phyloP scores from a whole-genome alignment of 352 stramenopile species.

The Globisporangium alternatum region DNA sequence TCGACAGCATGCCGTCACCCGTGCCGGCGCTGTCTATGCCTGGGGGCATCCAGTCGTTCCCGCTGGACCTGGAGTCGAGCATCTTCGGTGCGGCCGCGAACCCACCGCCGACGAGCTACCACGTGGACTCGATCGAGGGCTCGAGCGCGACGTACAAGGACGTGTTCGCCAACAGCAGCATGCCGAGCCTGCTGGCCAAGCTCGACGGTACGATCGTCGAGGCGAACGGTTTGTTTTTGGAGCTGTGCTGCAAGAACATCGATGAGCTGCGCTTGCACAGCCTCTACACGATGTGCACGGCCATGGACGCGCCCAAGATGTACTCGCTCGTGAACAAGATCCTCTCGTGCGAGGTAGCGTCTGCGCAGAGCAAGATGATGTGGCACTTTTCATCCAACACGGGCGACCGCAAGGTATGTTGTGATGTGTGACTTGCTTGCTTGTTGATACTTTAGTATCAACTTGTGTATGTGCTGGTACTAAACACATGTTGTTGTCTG shows the following conservation, averaged over 20 bases:
- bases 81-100: conserved; percentile 27
- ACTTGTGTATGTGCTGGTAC: not conserved
- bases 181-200: conserved; percentile 73
- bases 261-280: conserved; percentile 75
- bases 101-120: conserved; percentile 16
- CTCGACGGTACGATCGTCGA: conserved; percentile 80
- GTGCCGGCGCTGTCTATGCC: conserved; percentile 67
- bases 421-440: not conserved
- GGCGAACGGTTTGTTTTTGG: conserved; percentile 70
- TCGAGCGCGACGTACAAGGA: conserved; percentile 69
- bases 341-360: conserved; percentile 70
- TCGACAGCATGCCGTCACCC: conserved; percentile 73
- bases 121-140: conserved; percentile 51
- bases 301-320: conserved; percentile 77
- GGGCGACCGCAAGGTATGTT: conserved; percentile 66
- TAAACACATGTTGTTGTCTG: conserved; percentile 1
- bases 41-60: conserved; percentile 57
- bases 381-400: conserved; percentile 70
- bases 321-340: conserved; percentile 78
- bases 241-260: conserved; percentile 78
- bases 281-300: conserved; percentile 79
- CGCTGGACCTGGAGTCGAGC: conserved; percentile 56
- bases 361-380: conserved; percentile 83
- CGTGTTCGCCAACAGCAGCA: conserved; percentile 75
- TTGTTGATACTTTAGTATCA: not conserved